These are phyloP conservation scores for Penstemon davidsonii DNA, from an alignment of 257 asterid species.

Conservation along the genomic window DNA sequence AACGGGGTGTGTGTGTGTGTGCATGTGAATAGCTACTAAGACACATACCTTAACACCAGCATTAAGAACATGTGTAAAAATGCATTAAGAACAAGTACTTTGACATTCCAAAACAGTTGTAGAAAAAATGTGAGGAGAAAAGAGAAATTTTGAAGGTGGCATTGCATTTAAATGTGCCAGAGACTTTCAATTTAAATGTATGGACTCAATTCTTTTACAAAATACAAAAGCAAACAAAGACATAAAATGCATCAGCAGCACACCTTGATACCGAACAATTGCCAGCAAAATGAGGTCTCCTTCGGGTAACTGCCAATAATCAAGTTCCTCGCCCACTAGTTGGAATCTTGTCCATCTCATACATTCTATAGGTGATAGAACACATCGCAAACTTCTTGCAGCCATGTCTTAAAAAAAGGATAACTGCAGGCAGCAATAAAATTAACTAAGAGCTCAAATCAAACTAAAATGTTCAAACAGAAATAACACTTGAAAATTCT, in stretches of 20 bases:
- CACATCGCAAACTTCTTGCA: constrained; percentile 78
- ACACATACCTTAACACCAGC: constrained; percentile 85
- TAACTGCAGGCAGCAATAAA: constrained; percentile 41
- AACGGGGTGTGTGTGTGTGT: background rate
- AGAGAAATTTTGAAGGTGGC: no score
- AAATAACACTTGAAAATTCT: constrained; percentile 7
- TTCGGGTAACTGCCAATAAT: constrained; percentile 79
- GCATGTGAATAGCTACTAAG: background rate
- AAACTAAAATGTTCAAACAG: background rate
- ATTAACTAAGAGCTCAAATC: constrained; percentile 15
- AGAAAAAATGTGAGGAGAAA: no score
- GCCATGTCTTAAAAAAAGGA: constrained; percentile 80
- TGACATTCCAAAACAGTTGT: background rate
- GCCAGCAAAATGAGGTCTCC: constrained; percentile 78
- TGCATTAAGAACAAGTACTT: constrained; percentile 15
- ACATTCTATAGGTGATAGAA: constrained; percentile 66
- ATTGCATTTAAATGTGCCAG: no score
- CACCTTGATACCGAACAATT: constrained; percentile 89
- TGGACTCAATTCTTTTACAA: no score
- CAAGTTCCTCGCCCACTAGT: constrained; percentile 60
- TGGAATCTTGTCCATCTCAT: constrained; percentile 62
- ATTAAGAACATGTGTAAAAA: constrained; percentile 13
- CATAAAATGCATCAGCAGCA: background rate
- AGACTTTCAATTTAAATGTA: no score
- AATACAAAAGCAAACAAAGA: no score